phyloP scores from a whole-genome alignment of 345 rosid species.

The Brassica incana region DNA sequence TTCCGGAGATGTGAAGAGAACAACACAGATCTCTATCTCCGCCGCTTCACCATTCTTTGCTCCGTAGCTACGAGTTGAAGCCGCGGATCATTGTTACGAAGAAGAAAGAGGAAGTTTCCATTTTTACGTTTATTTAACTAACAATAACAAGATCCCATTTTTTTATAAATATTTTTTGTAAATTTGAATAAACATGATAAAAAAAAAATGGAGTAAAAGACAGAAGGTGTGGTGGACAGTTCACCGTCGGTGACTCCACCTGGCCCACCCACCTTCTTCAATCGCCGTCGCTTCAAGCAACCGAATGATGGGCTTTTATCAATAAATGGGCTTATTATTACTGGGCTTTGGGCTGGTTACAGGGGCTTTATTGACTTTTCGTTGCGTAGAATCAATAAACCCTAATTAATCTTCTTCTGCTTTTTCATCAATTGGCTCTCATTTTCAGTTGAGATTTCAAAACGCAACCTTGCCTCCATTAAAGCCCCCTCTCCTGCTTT shows the following conservation, averaged over 20 bases:
- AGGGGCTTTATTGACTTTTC: slow-evolving; percentile 26
- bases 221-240: slow-evolving; percentile 16
- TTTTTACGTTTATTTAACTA: slow-evolving; percentile 13
- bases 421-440: slow-evolving; percentile 10
- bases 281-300: not conserved
- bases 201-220: slow-evolving; percentile 10
- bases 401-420: slow-evolving; percentile 15
- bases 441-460: slow-evolving; percentile 21
- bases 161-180: too few relatives aligned
- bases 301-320: not conserved
- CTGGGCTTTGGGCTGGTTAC: not conserved
- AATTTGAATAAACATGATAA: not conserved
- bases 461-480: slow-evolving; percentile 26
- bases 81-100: not conserved
- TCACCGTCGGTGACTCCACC: slow-evolving; percentile 39
- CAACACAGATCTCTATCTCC: slow-evolving; percentile 27
- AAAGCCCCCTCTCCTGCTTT: slow-evolving; percentile 11
- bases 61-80: slow-evolving; percentile 11
- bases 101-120: slow-evolving; percentile 24
- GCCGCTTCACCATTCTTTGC: slow-evolving; percentile 29
- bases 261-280: slow-evolving; percentile 33
- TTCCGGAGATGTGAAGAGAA: slow-evolving; percentile 13
- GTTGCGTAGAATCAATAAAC: not conserved
- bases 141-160: not conserved
- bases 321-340: not conserved